Conservation (phyloP, 495 filamentous ascomycete genomes). For the Hypoxylon intermedium region DNA sequence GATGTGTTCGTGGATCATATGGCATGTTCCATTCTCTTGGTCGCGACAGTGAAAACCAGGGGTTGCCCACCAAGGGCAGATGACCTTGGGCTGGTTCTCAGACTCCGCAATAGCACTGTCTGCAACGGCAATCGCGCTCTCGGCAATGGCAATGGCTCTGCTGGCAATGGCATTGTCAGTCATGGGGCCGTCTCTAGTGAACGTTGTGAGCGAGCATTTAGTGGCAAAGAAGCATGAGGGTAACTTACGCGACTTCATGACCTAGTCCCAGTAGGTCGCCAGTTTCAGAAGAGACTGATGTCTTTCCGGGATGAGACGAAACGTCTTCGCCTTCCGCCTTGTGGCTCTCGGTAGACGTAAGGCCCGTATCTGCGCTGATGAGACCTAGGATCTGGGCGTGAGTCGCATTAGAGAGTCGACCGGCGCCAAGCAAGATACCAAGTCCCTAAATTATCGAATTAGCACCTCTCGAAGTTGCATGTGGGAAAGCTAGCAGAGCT, state of each 20-base stretch:
- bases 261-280: no score
- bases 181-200: no score
- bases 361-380: conserved; percentile 5
- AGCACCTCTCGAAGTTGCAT: no score
- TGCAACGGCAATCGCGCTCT: no score
- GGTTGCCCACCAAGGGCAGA: conserved; percentile 33
- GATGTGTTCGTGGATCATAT: conserved; percentile 15
- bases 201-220: no score
- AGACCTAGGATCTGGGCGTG: conserved; percentile 18
- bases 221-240: no score
- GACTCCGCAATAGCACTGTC: background rate
- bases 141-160: background rate
- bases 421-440: conserved; percentile 25
- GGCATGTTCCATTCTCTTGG: conserved; percentile 3
- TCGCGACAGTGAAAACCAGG: conserved; percentile 13
- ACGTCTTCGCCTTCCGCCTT: background rate
- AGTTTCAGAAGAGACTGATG: no score
- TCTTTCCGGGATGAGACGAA: no score
- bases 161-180: no score
- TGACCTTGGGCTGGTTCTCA: conserved; percentile 8
- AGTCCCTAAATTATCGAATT: no score
- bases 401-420: conserved; percentile 7
- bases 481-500: conserved; percentile 6
- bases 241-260: no score
- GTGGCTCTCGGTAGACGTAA: background rate